Base-by-base conservation (phyloP, 768 basidiomycete genomes). In the Agrocybe chaxingu region DNA sequence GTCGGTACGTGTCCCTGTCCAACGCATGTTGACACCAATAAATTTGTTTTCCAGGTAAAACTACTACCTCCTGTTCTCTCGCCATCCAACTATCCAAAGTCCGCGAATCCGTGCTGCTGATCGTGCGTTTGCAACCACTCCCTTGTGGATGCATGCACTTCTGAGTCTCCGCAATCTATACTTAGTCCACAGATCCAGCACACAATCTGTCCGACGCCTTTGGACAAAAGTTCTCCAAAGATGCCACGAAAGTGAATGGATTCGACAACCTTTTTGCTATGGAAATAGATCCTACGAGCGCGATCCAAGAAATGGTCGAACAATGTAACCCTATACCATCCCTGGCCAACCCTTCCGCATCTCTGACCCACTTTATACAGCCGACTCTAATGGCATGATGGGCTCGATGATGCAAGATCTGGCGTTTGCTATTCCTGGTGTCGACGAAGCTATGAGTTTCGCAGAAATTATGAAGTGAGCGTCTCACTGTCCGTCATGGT, bases 391-490 rank as follows among this genome's bases (percentile, higher is more conserved):
- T 62, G 87, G 89, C 8, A 94, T 96, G 77, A 98, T 98, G 96
- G 93, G 93, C 41, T 85, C 88, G 55, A 98, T 99, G 94, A 97
- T 99, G 92, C 97, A 99, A 68, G 97, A 99, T 71, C 80, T 99
- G 39, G 97, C 97, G 0, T 99, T 99, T 63, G 94, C 97, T 2
- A 98, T 99, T 51, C 97, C 97, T 0, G 97, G 97, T 71, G 96
- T 99, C 9, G 97, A 99, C 62, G 97, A 99, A 70, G 97, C 97
- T 3, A 98, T 99, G 97, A 94, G 93, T 56, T 99, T 99, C 60
- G 97, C 97, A 0, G 97, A 99, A 69, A 97, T 99, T 67, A 99
- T 98, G 97, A 99, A 98, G 96, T 97, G 52, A 50, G 84, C 71
- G 2, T 31, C 12, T 24, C 19, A 41, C 35, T 39, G 9, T 49